phyloP scores from a whole-genome alignment of 108 stramenopile genomes.

The Skeletonema marinoi region DNA sequence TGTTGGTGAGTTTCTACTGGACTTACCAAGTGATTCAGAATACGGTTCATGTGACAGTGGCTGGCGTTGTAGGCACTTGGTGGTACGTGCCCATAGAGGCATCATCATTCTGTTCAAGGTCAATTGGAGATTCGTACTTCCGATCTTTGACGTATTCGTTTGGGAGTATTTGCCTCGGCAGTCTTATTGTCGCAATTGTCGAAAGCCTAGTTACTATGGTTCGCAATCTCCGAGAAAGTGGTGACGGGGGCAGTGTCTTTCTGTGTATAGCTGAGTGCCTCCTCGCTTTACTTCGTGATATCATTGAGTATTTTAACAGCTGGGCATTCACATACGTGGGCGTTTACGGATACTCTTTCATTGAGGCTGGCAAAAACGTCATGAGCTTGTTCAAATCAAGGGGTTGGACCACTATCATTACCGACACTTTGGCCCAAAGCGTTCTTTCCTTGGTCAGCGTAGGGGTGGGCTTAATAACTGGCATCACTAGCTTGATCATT shows the following conservation, averaged over 20 bases:
- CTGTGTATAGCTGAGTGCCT: slow-evolving; percentile 72
- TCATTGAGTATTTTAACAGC: slow-evolving; percentile 79
- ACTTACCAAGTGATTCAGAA: slow-evolving; percentile 80
- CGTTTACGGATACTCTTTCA: slow-evolving; percentile 67
- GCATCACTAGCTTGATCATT: slow-evolving; percentile 59
- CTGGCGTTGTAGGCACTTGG: slow-evolving; percentile 88
- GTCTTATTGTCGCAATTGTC: slow-evolving; percentile 75
- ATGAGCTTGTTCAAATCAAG: slow-evolving; percentile 57
- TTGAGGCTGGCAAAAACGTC: slow-evolving; percentile 73
- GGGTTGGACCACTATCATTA: slow-evolving; percentile 83
- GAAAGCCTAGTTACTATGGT: slow-evolving; percentile 65
- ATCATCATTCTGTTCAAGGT: slow-evolving; percentile 60
- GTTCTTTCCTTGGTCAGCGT: slow-evolving; percentile 65
- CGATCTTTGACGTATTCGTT: slow-evolving; percentile 78
- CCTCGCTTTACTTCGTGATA: slow-evolving; percentile 56
- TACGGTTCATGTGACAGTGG: slow-evolving; percentile 78
- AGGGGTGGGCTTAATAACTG: slow-evolving; percentile 71
- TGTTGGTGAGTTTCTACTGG: slow-evolving; percentile 82
- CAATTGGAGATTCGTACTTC: slow-evolving; percentile 54
- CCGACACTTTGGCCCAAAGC: slow-evolving; percentile 69
- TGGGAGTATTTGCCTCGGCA: slow-evolving; percentile 74
- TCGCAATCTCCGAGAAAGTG: slow-evolving; percentile 48
- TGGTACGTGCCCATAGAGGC: slow-evolving; percentile 81
- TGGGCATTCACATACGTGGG: slow-evolving; percentile 79
- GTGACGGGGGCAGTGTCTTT: slow-evolving; percentile 51